Evolutionary conservation across 208 protist species (phyloP), one percentile per base, ranked within the genome.

Genomic region (Naegleria lovaniensis): DNA sequence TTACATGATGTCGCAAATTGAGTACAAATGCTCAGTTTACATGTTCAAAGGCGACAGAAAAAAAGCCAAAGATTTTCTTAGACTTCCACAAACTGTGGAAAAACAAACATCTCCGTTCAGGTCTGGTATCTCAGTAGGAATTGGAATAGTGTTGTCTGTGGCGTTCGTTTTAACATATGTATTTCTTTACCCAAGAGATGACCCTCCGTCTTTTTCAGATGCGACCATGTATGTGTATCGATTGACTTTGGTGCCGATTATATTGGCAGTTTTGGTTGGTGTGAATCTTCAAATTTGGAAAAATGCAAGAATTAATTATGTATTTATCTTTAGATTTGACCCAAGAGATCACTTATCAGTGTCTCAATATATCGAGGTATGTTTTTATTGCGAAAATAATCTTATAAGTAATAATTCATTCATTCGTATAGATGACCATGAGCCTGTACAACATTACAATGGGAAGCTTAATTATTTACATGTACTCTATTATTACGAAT

Each of bases 211-310:
- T 91, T 40, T 48, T 83, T 79, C 87, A 6, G 88, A 86, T 39
- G 75, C 43, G 0, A 76, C n/a, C 19, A 59, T 92, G 51, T 91
- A 90, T 52, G 1, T 90, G 9, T 93, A 92, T 58, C 52, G 92
- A 51, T 79, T 90, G 9, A n/a, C 92, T n/a, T 87, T 91, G 2
- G 36, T 94, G 25, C 13, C 88, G 0, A 75, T 94, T 5, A 19
- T 93, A 4, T 90, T 93, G 67, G 43, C 76, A 4, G 52, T 92
- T 7, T 79, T 89, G n/a, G 91, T 92, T 89, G 92, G 90, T 33
- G 19, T 93, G 1, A 90, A 94, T 89, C 39, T 92, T 15, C 91
- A 89, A 33, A 92, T 93, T 48, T 94, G 93, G 93, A 92, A 92
- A 3, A 89, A 92, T n/a, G 76, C 67, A 19, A 90, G 91, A 40